phyloP scores from a whole-genome alignment of 306 rosid species.

The Alnus rubra region DNA sequence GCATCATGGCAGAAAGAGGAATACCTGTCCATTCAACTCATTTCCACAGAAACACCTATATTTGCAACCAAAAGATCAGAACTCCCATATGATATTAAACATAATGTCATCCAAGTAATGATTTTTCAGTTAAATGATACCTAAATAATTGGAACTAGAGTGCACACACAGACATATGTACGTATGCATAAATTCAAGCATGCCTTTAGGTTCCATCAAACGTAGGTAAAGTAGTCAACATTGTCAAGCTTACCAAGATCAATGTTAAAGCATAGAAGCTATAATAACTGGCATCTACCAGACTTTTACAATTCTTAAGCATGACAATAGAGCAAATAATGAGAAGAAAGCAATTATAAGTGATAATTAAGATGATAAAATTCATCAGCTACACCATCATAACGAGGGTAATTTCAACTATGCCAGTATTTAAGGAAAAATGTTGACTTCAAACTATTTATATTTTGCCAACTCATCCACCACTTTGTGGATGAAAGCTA shows the following conservation, averaged over 20 bases:
- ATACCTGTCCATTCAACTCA: constrained; percentile 79
- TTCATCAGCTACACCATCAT: no score
- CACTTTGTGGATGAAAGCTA: no score
- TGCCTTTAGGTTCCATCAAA: neutral
- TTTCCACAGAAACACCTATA: constrained; percentile 71
- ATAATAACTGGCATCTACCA: neutral
- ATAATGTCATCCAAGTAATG: constrained; percentile 5
- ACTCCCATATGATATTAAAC: constrained; percentile 7
- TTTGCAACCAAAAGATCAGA: constrained; percentile 37
- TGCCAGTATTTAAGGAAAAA: no score
- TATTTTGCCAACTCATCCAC: no score
- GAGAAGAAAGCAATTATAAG: neutral
- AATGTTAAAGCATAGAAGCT: neutral
- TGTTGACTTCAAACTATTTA: no score
- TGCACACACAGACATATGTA: neutral
- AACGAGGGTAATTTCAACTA: no score
- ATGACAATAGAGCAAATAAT: neutral
- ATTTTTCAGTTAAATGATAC: neutral
- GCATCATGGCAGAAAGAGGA: constrained; percentile 21
- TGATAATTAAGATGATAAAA: no score
- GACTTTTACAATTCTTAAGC: neutral
- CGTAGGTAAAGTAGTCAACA: neutral
- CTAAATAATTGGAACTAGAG: neutral
- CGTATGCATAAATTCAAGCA: neutral
- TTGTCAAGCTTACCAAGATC: neutral